A percentile compares a stretch with the other conserved stretches of the same genome.
These are phyloP conservation scores for Trametes versicolor DNA, from an alignment of 1,284 basidiomycete genomes.

Conservation along the genomic window DNA sequence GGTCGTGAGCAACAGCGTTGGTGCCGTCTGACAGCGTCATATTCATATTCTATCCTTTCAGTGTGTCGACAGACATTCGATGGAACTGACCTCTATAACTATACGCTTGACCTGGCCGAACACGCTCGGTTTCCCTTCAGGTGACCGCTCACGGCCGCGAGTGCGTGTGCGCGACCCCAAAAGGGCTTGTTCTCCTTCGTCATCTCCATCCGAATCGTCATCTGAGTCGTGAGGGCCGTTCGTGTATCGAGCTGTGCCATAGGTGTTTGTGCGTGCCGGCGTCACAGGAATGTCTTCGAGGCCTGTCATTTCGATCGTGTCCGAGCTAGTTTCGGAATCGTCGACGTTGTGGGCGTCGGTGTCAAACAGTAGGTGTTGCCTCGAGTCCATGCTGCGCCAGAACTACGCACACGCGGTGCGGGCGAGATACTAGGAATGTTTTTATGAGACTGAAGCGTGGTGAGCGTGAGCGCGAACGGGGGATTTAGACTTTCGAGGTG, in stretches of 20 bases:
- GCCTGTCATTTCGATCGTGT: constrained; percentile 50
- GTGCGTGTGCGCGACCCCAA: constrained; percentile 43
- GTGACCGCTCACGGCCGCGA: constrained; percentile 40
- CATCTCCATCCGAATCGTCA: constrained; percentile 42
- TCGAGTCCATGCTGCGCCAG: constrained; percentile 24
- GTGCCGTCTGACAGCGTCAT: constrained; percentile 63
- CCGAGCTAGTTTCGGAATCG: constrained; percentile 35
- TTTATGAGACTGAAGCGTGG: background rate
- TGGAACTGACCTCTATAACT: constrained; percentile 65
- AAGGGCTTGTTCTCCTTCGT: constrained; percentile 48
- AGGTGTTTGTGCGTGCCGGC: constrained; percentile 37
- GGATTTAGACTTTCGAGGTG: background rate
- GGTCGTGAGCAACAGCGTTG: constrained; percentile 77
- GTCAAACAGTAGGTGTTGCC: constrained; percentile 30
- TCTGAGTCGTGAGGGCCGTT: constrained; percentile 41
- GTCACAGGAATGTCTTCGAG: constrained; percentile 46
- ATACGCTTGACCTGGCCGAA: constrained; percentile 69
- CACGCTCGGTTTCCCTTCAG: constrained; percentile 23
- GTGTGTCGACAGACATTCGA: constrained; percentile 3
- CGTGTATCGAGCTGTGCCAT: constrained; percentile 34
- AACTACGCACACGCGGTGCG: constrained; percentile 13
- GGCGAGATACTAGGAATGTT: constrained; percentile 6
- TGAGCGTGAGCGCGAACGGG: constrained; percentile 1
- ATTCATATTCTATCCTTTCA: background rate
- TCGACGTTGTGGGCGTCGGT: constrained; percentile 25